A percentile compares a stretch with the other conserved stretches of the same genome.
These are phyloP conservation scores for Botryotinia globosa DNA, from an alignment of 2,329 filamentous ascomycete genomes.

Conservation along the genomic window DNA sequence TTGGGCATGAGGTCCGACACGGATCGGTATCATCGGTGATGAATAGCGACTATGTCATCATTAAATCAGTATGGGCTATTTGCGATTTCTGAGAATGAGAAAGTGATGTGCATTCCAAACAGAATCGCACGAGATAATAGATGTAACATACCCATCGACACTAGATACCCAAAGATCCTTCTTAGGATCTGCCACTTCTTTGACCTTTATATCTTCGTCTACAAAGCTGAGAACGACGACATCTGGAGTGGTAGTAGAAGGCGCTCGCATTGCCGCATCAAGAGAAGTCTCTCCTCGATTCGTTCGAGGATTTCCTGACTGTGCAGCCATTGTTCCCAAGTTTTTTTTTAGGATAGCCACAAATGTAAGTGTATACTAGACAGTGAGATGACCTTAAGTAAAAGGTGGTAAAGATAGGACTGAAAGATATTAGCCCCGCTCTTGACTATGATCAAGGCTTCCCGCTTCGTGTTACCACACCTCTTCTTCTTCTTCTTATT, in stretches of 20 bases:
- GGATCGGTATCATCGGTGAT: conserved; percentile 46
- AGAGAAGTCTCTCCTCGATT: conserved; percentile 35
- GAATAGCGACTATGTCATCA: conserved; percentile 43
- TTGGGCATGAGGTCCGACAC: conserved; percentile 46
- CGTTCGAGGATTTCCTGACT: not conserved
- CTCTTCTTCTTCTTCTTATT: conserved; percentile 13
- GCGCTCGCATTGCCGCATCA: conserved; percentile 44
- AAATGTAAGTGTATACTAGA: not conserved
- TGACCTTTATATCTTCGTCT: conserved; percentile 37
- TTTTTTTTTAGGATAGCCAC: not conserved
- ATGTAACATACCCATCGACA: conserved; percentile 45
- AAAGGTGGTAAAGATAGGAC: conserved; percentile 4
- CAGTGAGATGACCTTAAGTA: not conserved
- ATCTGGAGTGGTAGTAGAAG: conserved; percentile 40
- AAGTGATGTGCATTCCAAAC: not conserved
- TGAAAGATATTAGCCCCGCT: conserved; percentile 21
- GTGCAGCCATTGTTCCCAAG: conserved; percentile 2
- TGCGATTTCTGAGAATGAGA: not conserved
- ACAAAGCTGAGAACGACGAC: conserved; percentile 43
- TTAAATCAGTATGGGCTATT: conserved; percentile 1
- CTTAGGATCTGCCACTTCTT: conserved; percentile 42
- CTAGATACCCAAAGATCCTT: conserved; percentile 51
- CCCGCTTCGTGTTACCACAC: conserved; percentile 19
- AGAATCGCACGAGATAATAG: not conserved
- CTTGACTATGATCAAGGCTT: conserved; percentile 8